Base-by-base conservation (phyloP, 148 eudicot genomes). In the Chenopodium berlandieri region DNA sequence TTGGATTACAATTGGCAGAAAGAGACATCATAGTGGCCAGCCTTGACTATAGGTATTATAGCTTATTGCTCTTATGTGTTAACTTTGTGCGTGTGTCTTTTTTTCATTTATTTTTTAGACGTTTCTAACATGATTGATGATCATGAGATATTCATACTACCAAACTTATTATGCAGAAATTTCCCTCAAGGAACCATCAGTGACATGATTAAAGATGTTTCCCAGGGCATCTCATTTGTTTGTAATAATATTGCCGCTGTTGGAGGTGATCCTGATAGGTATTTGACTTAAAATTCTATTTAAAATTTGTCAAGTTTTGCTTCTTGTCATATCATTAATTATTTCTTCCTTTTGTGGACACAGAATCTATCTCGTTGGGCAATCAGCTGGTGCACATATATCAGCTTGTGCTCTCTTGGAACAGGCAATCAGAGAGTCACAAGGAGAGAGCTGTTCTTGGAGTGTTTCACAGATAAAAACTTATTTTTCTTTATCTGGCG, bases 371-470 rank as follows among this genome's bases (percentile, higher is more conserved):
- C 81, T 96, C 58, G 89, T 90, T 91, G 99, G 99, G 66, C 99
- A 96, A 78, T 96, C 99, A 85, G 99, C 98, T 75, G 99, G 99
- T 80, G 99, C 99, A 77, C 99, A 96, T 87, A 88, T 96, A 67
- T 88, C 98, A 78, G 73, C 95, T n/a, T 96, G 98, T 90, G 93
- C 89, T 87, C 94, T 96, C 65, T 69, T 91, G 80, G 86, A 91
- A 79, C 98, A 94, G 88, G 98, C 97, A 31, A 83, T 89, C 75
- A 87, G 82, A 82, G 98, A 96, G 86, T 88, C 94, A 30, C 84
- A 78, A 83, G 94, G 91, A 78, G 90, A 87, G 85, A 89, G 81
- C 77, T 77, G 82, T 84, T 96, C 95, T 71, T 96, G 99, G 99
- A 89, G 91, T 68, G 89, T 90, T 50, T 91, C 98, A 27, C 99